A percentile compares a stretch with the other conserved stretches of the same genome.
phyloP scores from a whole-genome alignment of 352 stramenopile species.

The Thalassiosira delicatula region DNA sequence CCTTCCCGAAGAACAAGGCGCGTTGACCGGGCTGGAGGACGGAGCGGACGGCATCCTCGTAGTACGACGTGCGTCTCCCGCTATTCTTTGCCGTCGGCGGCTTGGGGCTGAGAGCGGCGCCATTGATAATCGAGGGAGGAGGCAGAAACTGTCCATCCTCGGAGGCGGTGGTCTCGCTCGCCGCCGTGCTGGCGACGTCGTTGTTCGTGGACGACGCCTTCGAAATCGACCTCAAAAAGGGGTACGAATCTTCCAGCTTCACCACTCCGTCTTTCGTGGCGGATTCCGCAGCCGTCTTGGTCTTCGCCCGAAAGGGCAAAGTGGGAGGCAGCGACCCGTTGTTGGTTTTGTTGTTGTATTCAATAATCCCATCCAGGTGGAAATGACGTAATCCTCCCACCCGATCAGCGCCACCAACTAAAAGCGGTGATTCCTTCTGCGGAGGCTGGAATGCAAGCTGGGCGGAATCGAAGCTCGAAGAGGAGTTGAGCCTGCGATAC shows the following conservation, averaged over 20 bases:
- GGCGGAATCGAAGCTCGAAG: constrained; percentile 19
- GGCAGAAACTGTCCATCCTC: constrained; percentile 7
- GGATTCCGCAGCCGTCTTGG: no score
- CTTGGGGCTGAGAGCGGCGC: constrained; percentile 50
- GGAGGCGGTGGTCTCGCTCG: constrained; percentile 6
- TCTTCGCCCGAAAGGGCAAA: neutral
- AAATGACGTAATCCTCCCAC: constrained; percentile 52
- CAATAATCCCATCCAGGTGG: constrained; percentile 37
- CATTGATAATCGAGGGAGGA: constrained; percentile 27
- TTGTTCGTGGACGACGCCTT: neutral
- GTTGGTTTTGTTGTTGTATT: no score
- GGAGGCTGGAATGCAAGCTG: neutral
- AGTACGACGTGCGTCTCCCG: constrained; percentile 55
- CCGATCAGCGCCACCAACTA: constrained; percentile 49
- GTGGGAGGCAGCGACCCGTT: neutral
- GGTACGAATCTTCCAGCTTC: no score
- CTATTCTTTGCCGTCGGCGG: constrained; percentile 51
- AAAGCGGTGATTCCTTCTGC: neutral
- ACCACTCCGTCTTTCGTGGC: no score
- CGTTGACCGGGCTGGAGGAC: constrained; percentile 68
- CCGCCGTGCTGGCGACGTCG: constrained; percentile 3
- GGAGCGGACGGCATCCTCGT: constrained; percentile 57
- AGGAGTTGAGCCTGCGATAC: constrained; percentile 37
- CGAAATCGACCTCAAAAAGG: neutral
- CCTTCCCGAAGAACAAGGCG: constrained; percentile 77